Percentiles rank a stretch among this genome's conserved stretches.
Evolutionary conservation across 2,329 filamentous ascomycete genomes (phyloP).

Genomic region (Aspergillus hiratsukae): DNA sequence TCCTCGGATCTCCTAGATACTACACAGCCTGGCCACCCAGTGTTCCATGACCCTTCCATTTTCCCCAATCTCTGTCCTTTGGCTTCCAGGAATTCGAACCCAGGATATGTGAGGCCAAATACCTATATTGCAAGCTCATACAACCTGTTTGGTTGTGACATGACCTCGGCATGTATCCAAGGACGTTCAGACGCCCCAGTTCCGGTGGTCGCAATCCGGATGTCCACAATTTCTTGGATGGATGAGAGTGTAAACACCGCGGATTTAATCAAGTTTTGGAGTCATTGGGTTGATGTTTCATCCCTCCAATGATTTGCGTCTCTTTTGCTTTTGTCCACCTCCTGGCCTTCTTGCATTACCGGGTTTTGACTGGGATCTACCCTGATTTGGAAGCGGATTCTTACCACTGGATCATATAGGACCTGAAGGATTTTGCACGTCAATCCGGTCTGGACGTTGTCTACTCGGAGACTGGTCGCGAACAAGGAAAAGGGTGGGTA

Average conservation of each 20-base stretch:
- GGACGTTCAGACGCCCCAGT: neutral
- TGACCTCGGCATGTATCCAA: neutral
- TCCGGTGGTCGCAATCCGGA: neutral
- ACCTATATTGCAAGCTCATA: neutral
- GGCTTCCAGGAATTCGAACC: neutral
- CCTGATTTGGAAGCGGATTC: slow-evolving; percentile 63
- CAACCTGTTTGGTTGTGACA: neutral
- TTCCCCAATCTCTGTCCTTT: slow-evolving; percentile 15
- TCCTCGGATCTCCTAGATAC: slow-evolving; percentile 24
- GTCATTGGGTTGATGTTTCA: neutral
- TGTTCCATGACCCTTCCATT: slow-evolving; percentile 9
- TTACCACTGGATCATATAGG: slow-evolving; percentile 78
- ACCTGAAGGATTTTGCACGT: slow-evolving; percentile 98
- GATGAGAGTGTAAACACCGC: neutral
- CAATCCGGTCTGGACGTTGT: slow-evolving; percentile 96
- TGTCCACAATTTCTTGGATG: slow-evolving; percentile 5
- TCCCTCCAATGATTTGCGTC: neutral
- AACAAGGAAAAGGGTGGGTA: slow-evolving; percentile 85
- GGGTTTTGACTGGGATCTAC: slow-evolving; percentile 11
- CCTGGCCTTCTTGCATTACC: slow-evolving; percentile 14
- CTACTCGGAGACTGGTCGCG: slow-evolving; percentile 92
- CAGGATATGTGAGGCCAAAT: neutral
- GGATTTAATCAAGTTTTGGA: neutral
- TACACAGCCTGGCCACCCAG: slow-evolving; percentile 11
- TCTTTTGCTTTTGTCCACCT: slow-evolving; percentile 1